These are phyloP conservation scores for Francoa sonchifolia DNA, from an alignment of 441 rosid genomes.

Conservation along the genomic window DNA sequence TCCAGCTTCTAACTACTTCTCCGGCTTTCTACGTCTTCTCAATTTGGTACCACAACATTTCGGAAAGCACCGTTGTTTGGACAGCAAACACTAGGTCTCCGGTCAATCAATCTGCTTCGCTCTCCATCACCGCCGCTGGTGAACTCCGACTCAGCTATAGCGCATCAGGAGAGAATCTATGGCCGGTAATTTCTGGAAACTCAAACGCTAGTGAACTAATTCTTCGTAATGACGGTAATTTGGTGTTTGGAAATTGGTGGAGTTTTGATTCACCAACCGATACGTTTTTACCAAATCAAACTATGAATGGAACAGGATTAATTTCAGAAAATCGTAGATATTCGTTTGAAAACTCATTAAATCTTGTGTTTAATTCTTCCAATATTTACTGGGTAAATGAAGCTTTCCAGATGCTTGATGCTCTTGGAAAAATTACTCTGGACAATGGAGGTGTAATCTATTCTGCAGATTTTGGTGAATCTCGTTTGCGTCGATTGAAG, in stretches of 20 bases:
- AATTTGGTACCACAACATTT: slow-evolving; percentile 30
- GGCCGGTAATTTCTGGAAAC: slow-evolving; percentile 19
- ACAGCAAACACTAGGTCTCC: slow-evolving; percentile 16
- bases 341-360: slow-evolving; percentile 11
- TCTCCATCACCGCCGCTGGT: slow-evolving; percentile 20
- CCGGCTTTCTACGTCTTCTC: slow-evolving; percentile 30
- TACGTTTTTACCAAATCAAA: slow-evolving; percentile 39
- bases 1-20: slow-evolving; percentile 11
- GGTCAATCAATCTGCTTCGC: slow-evolving; percentile 12
- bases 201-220: slow-evolving; percentile 9
- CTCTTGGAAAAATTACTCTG: slow-evolving; percentile 16
- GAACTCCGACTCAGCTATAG: slow-evolving; percentile 23
- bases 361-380: slow-evolving; percentile 17
- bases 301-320: slow-evolving; percentile 11
- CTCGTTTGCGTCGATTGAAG: slow-evolving; percentile 22
- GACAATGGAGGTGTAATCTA: slow-evolving; percentile 5
- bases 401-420: slow-evolving; percentile 11
- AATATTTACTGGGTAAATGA: slow-evolving; percentile 17
- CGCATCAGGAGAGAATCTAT: no score
- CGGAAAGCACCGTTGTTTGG: slow-evolving; percentile 24
- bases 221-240: slow-evolving; percentile 27
- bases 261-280: slow-evolving; percentile 34
- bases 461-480: slow-evolving; percentile 24
- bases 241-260: slow-evolving; percentile 26
- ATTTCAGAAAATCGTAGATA: slow-evolving; percentile 30